These are phyloP conservation scores for Biscogniauxia sp. DNA, from an alignment of 2,329 filamentous ascomycete species.

Conservation along the genomic window DNA sequence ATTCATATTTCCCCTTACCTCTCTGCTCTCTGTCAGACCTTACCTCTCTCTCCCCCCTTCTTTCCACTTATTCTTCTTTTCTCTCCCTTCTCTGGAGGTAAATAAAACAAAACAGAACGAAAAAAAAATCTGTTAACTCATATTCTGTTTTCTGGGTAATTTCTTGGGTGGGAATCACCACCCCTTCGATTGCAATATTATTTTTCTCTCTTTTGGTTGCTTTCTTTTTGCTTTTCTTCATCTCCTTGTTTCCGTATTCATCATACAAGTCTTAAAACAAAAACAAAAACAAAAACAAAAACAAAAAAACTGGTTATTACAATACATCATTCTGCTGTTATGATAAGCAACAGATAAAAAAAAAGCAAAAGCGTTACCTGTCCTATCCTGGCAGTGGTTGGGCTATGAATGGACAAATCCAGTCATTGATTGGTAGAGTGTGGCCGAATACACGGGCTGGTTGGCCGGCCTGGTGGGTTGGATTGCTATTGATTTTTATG, in stretches of 20 bases:
- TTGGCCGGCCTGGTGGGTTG: not conserved
- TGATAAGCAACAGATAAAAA: conserved; percentile 25
- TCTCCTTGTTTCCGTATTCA: not conserved
- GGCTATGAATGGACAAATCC: conserved; percentile 4
- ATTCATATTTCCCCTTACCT: not conserved
- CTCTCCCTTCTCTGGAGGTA: too few relatives aligned
- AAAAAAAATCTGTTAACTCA: not conserved
- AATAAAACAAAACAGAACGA: not conserved
- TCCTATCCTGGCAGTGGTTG: conserved; percentile 21
- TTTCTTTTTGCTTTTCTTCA: not conserved
- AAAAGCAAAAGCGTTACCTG: conserved; percentile 28
- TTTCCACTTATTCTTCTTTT: not conserved
- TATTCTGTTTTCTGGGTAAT: not conserved
- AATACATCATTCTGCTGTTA: conserved; percentile 10
- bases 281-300: too few relatives aligned
- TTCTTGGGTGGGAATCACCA: not conserved
- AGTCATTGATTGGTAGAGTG: not conserved
- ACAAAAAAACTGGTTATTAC: not conserved
- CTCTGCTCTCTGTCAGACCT: not conserved
- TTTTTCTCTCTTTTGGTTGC: not conserved
- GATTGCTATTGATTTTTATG: not conserved
- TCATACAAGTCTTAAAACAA: not conserved
- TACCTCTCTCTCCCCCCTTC: not conserved
- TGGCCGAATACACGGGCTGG: not conserved
- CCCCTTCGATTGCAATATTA: not conserved